Base-by-base conservation (phyloP, 345 rosid genomes). In the Melastoma malabathricum region DNA sequence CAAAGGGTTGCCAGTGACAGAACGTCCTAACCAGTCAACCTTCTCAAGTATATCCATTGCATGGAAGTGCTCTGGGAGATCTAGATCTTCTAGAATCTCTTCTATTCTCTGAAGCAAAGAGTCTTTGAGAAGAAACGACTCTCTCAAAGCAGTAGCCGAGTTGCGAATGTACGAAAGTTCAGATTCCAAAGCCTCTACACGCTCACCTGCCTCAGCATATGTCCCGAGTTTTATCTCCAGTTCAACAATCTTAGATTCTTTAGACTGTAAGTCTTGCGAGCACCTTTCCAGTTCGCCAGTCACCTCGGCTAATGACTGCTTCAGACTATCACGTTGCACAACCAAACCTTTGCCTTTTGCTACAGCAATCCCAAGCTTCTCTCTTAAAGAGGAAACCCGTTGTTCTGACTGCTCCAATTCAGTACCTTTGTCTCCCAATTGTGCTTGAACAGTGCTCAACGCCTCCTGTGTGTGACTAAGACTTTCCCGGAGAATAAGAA, bases 91-190 rank as follows among this genome's bases (percentile, higher is more conserved):
- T 61, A 90, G 71, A 59, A 86, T 75, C 74, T 90, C 98, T 71
- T 90, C 98, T 56, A 90, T 73, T 68, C 86, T 80, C 67, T 86
- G 98, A 48, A 90, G 86, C 59, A 90, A 71, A 15, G 98, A 90
- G 68, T 90, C 98, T 72, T 90, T 90, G 49, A 76, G 84, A 64
- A 90, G 96, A 61, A 90, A 90, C 15, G 96, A 90, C 69, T 90
- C 98, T 65, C 98, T 79, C 58, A 90, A 62, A 51, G 95, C 83
- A 58, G 89, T 81, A 64, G 98, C 96, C 54, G 98, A 87, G 64
- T 84, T 82, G 58, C 96, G 96, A 72, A 92, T 92, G 72, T 87
- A 92, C 19, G 98, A 79, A 63, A 92, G 98, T 64, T 92, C 98
- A 56, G 98, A 82, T 66, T 92, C 98, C 66, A 87, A 64, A 69